Conservation (phyloP, 495 filamentous ascomycete genomes). For the Talaromyces nanjingensis region DNA sequence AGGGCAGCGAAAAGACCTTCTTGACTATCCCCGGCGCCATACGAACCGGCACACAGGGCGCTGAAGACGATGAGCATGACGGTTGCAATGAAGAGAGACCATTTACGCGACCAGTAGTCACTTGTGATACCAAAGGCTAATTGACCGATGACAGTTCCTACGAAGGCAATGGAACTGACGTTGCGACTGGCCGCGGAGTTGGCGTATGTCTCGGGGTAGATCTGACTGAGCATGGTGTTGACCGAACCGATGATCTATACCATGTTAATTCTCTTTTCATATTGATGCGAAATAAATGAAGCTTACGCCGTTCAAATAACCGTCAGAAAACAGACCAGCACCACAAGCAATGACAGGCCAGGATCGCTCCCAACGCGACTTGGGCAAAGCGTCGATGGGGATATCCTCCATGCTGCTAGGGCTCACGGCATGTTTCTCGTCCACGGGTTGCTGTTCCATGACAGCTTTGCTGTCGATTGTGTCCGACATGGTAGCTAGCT, state of each 20-base stretch:
- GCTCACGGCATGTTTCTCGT: conserved; percentile 2
- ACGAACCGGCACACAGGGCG: conserved; percentile 68
- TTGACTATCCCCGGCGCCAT: conserved; percentile 55
- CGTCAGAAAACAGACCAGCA: conserved; percentile 84
- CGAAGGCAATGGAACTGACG: conserved; percentile 76
- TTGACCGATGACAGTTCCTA: conserved; percentile 80
- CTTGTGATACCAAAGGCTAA: conserved; percentile 74
- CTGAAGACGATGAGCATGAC: conserved; percentile 79
- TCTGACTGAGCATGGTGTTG: conserved; percentile 55
- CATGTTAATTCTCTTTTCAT: too few species aligned
- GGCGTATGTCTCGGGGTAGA: conserved; percentile 60
- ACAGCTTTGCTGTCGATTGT: not conserved
- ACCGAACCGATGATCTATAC: conserved; percentile 73
- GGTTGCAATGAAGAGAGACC: conserved; percentile 73
- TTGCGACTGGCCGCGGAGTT: conserved; percentile 60
- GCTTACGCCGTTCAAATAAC: conserved; percentile 74
- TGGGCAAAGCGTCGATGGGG: conserved; percentile 33
- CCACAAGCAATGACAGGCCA: conserved; percentile 76
- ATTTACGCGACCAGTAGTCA: conserved; percentile 78
- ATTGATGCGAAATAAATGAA: not conserved
- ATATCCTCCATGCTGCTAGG: conserved; percentile 15
- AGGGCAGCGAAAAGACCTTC: conserved; percentile 71
- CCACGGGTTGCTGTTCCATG: not conserved
- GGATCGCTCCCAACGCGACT: conserved; percentile 51
- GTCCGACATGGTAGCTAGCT: conserved; percentile 5